Conservation (phyloP, 768 basidiomycete genomes). For the Mycena pura region DNA sequence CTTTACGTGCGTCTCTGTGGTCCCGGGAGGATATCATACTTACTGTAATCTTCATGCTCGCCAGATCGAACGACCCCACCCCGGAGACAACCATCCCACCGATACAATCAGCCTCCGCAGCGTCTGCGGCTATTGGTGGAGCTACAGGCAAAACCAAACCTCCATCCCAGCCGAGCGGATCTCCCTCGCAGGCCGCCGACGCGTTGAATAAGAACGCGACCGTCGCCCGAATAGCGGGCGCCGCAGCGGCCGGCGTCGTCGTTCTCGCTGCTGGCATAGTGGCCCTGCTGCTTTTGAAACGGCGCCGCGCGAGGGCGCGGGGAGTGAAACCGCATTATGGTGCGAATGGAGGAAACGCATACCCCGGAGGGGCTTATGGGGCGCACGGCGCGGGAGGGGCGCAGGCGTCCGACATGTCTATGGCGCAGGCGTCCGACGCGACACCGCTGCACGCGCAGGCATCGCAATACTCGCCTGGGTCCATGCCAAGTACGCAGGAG, state of each 20-base stretch:
- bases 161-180: not conserved
- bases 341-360: too few species aligned
- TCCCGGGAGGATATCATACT: not conserved
- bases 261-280: too few species aligned
- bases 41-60: not conserved
- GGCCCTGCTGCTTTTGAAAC: too few species aligned
- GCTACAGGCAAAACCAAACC: not conserved
- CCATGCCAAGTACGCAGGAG: too few species aligned
- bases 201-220: not conserved
- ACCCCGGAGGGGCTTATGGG: too few species aligned
- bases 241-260: not conserved
- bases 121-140: not conserved
- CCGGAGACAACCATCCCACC: conserved; percentile 18
- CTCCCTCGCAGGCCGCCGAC: not conserved
- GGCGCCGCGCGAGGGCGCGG: too few species aligned
- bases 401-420: too few species aligned
- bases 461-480: too few species aligned
- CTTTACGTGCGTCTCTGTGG: conserved; percentile 17
- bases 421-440: too few species aligned
- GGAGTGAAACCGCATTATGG: too few species aligned
- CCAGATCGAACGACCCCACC: conserved; percentile 13
- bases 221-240: conserved; percentile 9
- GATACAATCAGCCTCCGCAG: not conserved
- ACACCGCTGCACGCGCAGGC: too few species aligned
- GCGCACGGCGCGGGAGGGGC: too few species aligned